These are phyloP conservation scores for Cercospora canescens DNA, from an alignment of 2,329 filamentous ascomycete species.

Conservation along the genomic window DNA sequence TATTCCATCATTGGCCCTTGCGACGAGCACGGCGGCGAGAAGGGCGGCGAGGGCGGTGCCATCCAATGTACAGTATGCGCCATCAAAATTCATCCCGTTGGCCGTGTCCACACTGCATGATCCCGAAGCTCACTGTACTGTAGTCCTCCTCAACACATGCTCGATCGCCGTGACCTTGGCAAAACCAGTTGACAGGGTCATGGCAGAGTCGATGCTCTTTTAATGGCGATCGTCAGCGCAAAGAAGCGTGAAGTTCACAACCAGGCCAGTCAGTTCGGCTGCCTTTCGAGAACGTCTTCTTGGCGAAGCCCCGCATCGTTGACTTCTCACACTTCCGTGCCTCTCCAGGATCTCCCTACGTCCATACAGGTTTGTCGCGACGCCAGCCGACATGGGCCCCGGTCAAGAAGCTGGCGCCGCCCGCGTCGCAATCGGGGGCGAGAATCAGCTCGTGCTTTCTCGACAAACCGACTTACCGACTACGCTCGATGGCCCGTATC, in stretches of 20 bases:
- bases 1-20: background rate
- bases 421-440: background rate
- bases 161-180: background rate
- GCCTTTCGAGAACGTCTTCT: background rate
- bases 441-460: background rate
- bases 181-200: background rate
- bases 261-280: background rate
- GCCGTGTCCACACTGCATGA: background rate
- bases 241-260: background rate
- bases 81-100: background rate
- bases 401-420: background rate
- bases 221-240: background rate
- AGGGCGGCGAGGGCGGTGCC: background rate
- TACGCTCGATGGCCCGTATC: background rate
- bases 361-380: background rate
- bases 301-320: background rate
- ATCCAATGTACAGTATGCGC: background rate
- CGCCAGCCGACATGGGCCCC: constrained; percentile 1
- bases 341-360: background rate
- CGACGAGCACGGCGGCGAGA: background rate
- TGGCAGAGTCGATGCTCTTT: background rate
- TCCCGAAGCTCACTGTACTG: background rate
- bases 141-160: background rate
- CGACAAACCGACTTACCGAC: background rate
- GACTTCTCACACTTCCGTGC: background rate